Evolutionary conservation across 2,329 filamentous ascomycete genomes (phyloP), one percentile per base, ranked within the genome.

Genomic region (Monosporascus sp.): DNA sequence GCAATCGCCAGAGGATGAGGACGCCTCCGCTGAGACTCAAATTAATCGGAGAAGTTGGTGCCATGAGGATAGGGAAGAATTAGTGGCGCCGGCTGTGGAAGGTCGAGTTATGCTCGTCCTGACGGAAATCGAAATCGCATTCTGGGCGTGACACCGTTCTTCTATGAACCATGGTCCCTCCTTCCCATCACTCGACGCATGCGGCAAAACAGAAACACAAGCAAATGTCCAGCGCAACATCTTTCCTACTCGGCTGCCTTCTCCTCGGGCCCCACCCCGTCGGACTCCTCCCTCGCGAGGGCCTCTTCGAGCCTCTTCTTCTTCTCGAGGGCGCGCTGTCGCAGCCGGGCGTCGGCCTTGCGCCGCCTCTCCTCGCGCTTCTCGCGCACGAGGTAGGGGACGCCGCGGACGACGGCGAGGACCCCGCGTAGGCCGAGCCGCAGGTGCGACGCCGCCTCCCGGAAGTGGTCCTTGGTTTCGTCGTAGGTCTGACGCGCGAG

Each of bases 391-490:
- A 76, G 56, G 54, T 73, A 72, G 5, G 68, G 69, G 11, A 66
- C 56, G 14, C 65, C 64, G 51, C 56, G 57, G 25, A 71, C 55
- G n/a, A 69, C 70, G 15, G 60, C 58, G 15, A 68, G 58, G 17
- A 64, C 51, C 17, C 72, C 64, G 55, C 58, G 60, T 45, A 72
- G 20, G 20, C 66, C 74, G 38, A 64, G 50, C 37, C 51, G 55
- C n/a, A 77, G 61, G 59, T 77, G 73, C 14, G 60, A 51, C 46
- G 65, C 58, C 5, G 68, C 65, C 57, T 73, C 64, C 31, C 58
- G 51, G 54, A 73, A 72, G 60, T 77, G 73, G 15, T 58, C 60
- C 59, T 66, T 70, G 31, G 74, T 71, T 44, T 74, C 69, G 48
- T 61, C 56, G 53, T 66, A 68, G 60, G 71, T 66, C 37, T 65